phyloP scores from a whole-genome alignment of 495 filamentous ascomycete genomes.

The Pseudomonodictys pantanalensis region DNA sequence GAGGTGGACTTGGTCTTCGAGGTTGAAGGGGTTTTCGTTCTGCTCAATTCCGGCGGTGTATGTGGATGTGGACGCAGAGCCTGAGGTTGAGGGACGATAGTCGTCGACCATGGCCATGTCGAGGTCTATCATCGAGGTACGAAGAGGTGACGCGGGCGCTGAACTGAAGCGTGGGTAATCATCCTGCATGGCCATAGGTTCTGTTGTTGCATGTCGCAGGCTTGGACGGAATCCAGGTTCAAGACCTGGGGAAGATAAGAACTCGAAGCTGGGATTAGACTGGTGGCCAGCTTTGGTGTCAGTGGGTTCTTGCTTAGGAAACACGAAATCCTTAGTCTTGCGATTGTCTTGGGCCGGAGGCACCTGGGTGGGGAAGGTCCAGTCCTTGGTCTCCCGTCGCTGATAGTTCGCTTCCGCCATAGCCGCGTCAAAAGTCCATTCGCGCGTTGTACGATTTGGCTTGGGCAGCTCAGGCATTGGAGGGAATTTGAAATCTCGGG shows the following conservation, averaged over 20 bases:
- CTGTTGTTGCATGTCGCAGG: constrained; percentile 38
- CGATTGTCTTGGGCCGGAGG: constrained; percentile 14
- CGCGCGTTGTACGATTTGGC: constrained; percentile 17
- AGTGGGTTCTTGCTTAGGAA: constrained; percentile 14
- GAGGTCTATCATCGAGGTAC: constrained; percentile 43
- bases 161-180: constrained; percentile 33
- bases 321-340: constrained; percentile 29
- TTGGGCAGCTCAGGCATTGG: constrained; percentile 2
- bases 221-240: constrained; percentile 36
- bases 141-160: constrained; percentile 33
- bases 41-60: constrained; percentile 35
- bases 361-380: constrained; percentile 4
- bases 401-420: constrained; percentile 29
- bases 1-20: constrained; percentile 39
- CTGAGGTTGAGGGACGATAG: constrained; percentile 38
- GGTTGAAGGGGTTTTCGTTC: constrained; percentile 44
- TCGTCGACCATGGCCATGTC: constrained; percentile 37
- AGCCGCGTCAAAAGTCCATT: constrained; percentile 32
- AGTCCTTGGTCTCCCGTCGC: constrained; percentile 21
- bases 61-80: constrained; percentile 36
- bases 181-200: constrained; percentile 36
- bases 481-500: constrained; percentile 7
- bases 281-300: constrained; percentile 8
- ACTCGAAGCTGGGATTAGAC: constrained; percentile 17
- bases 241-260: constrained; percentile 32